Evolutionary conservation across 495 filamentous ascomycete genomes (phyloP), one percentile per base, ranked within the genome.

Genomic region (Astrocystis sublimbata): DNA sequence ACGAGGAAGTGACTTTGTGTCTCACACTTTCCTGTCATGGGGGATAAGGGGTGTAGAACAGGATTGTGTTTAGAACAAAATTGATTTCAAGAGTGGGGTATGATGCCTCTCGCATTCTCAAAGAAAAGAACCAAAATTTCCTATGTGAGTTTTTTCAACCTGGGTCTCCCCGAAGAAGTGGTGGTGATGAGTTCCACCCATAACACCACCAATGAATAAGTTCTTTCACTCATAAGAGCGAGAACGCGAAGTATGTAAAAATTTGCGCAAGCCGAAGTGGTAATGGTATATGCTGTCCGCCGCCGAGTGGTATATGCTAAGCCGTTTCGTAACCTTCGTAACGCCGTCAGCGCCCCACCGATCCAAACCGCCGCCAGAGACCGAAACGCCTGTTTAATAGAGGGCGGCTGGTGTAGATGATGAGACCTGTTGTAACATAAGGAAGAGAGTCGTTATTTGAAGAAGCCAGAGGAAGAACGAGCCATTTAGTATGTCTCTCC

Each of bases 401-500:
- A 40, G 51, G 28, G 7, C 17, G 31, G 17, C 35, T 21, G 38
- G 59, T 45, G 51, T 36, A 56, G 60, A 62, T 55, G 61, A 51
- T 54, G 62, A 60, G 56, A 54, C 57, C 36, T 46, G 24, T 61
- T 47, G 10, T 58, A 63, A 54, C 23, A 41, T 66, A 66, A 58
- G 66, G 56, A 68, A 63, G 67, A 69, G 68, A 65, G 61, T 61
- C 62, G 62, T 61, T 41, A 58, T n/a, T n/a, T n/a, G n/a, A 57
- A 64, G 64, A 35, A 53, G 43, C 45, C 26, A 40, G 36, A 31
- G n/a, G 36, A 24, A 55, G 24, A 52, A n/a, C n/a, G n/a, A n/a
- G n/a, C 10, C 1, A 35, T 35, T 33, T 23, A 81, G 56, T 81
- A 81, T 4, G 78, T 81, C 72, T 81, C 79, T 17, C 79, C 79